Evolutionary conservation across 805 yeast genomes (phyloP), one percentile per base, ranked within the genome.

Genomic region (Dipodascus albidus): DNA sequence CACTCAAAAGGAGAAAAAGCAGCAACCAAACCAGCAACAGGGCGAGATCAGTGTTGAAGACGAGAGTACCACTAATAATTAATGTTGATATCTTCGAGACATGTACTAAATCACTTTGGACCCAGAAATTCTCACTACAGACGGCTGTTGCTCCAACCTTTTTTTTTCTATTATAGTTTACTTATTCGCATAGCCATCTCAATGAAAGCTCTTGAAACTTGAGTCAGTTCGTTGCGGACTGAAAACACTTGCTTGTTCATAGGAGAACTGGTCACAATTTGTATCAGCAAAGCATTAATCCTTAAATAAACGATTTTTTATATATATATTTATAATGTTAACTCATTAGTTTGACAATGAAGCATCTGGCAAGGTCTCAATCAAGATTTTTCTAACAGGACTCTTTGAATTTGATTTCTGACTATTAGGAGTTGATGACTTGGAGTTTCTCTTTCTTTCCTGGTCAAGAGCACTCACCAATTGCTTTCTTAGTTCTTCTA

Each of bases 401-500:
- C 44, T 17, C n/a, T 14, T 38, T 4, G 44, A 17, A 17, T 27
- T 27, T 14, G 44, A 11, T 38, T 38, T n/a, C 44, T 38, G 9
- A 4, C n/a, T 19, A 11, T 38, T 19, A 38, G 15, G 8, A 38
- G 44, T 11, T 38, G 17, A 14, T n/a, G 20, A n/a, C n/a, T 38
- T 38, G 17, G 44, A 14, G 20, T 4, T 14, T 38, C 44, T 38
- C 15, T n/a, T 4, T 17, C n/a, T 38, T n/a, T 6, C 44, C 17
- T 11, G 44, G 4, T 38, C 15, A 6, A 27, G 11, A 6, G 33
- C 6, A n/a, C 20, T 17, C 6, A 11, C 6, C 44, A 38, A 17
- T n/a, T 38, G 17, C n/a, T 38, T 38, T 38, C 20, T 38, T 27
- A 60, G 51, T 23, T 53, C 58, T 23, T 60, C 63, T 21, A 59